phyloP scores from a whole-genome alignment of 345 rosid genomes.

The Eucalyptus cladocalyx region DNA sequence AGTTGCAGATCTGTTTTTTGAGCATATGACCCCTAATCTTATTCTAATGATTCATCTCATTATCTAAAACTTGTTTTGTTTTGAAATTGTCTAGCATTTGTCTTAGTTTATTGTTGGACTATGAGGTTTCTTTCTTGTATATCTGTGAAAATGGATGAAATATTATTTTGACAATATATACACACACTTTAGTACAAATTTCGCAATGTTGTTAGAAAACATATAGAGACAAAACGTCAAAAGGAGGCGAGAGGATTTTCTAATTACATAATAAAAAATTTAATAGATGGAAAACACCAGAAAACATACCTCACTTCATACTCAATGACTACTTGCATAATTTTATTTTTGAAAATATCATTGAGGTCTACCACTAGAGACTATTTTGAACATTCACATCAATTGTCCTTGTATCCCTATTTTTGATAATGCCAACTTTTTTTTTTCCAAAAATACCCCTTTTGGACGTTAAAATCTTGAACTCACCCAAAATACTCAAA shows the following conservation, averaged over 20 bases:
- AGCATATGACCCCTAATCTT: too few species aligned
- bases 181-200: neutral
- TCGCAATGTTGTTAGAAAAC: neutral
- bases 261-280: neutral
- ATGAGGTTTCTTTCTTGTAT: too few species aligned
- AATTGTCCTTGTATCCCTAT: neutral
- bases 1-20: too few species aligned
- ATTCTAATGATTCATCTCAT: too few species aligned
- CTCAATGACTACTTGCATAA: neutral
- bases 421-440: neutral
- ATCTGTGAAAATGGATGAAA: too few species aligned
- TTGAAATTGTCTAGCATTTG: too few species aligned
- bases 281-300: neutral
- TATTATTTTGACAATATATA: too few species aligned
- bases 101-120: too few species aligned
- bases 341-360: neutral
- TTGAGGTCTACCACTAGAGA: neutral
- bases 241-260: neutral
- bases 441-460: neutral
- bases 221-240: neutral
- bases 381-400: neutral
- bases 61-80: too few species aligned
- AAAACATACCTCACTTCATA: neutral
- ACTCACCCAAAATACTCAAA: neutral
- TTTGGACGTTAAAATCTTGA: neutral